A percentile compares a stretch with the other conserved stretches of the same genome.
Evolutionary conservation across 2,329 filamentous ascomycete species (phyloP).

Genomic region (Exophiala sp.): DNA sequence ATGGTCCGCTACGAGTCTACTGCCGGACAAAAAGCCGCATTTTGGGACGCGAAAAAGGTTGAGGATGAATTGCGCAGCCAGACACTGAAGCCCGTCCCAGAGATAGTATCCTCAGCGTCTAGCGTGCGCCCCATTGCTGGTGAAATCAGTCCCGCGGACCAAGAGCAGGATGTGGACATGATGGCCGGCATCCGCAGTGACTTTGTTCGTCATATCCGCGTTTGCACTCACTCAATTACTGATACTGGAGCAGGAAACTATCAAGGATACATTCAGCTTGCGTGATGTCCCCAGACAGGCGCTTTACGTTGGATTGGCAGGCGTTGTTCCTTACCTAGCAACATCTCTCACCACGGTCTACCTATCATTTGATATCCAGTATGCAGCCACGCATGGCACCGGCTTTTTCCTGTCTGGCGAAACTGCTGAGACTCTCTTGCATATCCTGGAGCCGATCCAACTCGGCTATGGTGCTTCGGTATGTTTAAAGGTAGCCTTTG

Average conservation of each 20-base stretch:
- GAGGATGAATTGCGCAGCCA: constrained; percentile 50
- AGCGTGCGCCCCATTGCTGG: constrained; percentile 49
- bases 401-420: constrained; percentile 62
- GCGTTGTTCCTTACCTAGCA: constrained; percentile 75
- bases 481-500: constrained; percentile 36
- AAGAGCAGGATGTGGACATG: constrained; percentile 45
- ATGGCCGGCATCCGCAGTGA: constrained; percentile 49
- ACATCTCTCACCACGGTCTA: constrained; percentile 79
- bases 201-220: constrained; percentile 47
- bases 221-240: background rate
- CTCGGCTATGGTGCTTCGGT: constrained; percentile 83
- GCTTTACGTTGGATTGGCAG: constrained; percentile 64
- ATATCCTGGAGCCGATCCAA: constrained; percentile 76
- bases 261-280: constrained; percentile 65
- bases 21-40: constrained; percentile 21
- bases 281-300: constrained; percentile 61
- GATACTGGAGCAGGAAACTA: constrained; percentile 46
- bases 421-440: constrained; percentile 64
- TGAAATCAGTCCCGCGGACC: constrained; percentile 27
- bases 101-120: constrained; percentile 56
- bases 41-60: constrained; percentile 34
- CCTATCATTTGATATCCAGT: constrained; percentile 76
- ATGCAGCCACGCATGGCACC: constrained; percentile 54
- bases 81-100: constrained; percentile 55
- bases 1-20: constrained; percentile 46